Percentiles rank a stretch among this genome's conserved stretches.
Conservation (phyloP, 2,329 filamentous ascomycete genomes). For the Phaeomoniella chlamydospora region DNA sequence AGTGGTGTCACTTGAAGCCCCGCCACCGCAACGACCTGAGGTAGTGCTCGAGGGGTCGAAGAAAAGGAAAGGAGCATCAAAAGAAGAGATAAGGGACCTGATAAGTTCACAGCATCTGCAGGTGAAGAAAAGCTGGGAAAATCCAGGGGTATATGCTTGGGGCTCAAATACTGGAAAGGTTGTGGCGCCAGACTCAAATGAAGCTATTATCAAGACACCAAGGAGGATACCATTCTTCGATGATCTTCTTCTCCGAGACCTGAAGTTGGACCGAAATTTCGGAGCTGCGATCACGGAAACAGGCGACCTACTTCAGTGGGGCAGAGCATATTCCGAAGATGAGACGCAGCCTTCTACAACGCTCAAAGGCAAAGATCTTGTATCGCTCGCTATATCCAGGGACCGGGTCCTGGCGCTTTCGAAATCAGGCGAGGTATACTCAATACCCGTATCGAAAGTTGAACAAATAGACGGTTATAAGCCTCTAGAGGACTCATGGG, state of each 20-base stretch:
- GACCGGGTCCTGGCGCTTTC: constrained; percentile 74
- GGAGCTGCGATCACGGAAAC: constrained; percentile 78
- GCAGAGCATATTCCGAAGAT: constrained; percentile 55
- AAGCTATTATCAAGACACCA: constrained; percentile 65
- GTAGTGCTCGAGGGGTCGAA: constrained; percentile 56
- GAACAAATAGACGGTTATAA: constrained; percentile 57
- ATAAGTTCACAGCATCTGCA: constrained; percentile 79
- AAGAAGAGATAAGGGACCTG: constrained; percentile 59
- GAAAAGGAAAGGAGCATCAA: constrained; percentile 39
- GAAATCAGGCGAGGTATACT: constrained; percentile 65
- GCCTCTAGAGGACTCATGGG: constrained; percentile 51
- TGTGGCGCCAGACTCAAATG: constrained; percentile 70
- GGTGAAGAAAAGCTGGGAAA: constrained; percentile 65
- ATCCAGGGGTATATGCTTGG: constrained; percentile 88
- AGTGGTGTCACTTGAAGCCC: constrained; percentile 20
- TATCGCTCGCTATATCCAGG: constrained; percentile 60
- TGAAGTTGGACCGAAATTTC: constrained; percentile 71
- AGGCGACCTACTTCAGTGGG: constrained; percentile 88
- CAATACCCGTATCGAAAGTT: constrained; percentile 58
- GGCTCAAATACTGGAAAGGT: constrained; percentile 75
- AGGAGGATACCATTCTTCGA: constrained; percentile 71
- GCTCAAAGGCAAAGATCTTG: constrained; percentile 65
- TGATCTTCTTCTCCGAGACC: constrained; percentile 65
- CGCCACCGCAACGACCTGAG: constrained; percentile 29
- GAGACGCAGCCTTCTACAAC: constrained; percentile 53